Percentiles rank a stretch among this genome's conserved stretches.
phyloP scores from a whole-genome alignment of 345 rosid genomes.

The Eucalyptus virginea region DNA sequence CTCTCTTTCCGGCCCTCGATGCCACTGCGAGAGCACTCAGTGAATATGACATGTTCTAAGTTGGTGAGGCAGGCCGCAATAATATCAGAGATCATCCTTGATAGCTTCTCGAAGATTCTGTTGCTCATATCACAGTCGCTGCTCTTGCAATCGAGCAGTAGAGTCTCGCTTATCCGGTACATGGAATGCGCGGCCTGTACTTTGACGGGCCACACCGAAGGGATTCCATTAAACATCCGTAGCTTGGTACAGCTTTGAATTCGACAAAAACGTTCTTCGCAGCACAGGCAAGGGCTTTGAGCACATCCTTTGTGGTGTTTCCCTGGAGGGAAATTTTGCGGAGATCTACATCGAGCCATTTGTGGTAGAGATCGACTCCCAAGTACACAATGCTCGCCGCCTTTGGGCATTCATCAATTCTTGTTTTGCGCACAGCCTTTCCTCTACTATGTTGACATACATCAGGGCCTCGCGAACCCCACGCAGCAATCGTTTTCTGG shows the following conservation, averaged over 20 bases:
- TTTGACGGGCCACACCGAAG: conserved; percentile 63
- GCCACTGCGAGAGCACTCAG: conserved; percentile 41
- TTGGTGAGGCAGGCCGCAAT: conserved; percentile 74
- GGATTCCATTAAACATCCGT: conserved; percentile 29
- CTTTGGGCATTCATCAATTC: conserved; percentile 20
- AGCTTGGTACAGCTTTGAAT: conserved; percentile 13
- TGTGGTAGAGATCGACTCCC: conserved; percentile 55
- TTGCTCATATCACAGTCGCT: conserved; percentile 9
- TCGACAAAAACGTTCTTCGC: conserved; percentile 36
- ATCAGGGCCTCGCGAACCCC: conserved; percentile 50
- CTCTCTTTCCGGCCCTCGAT: conserved; percentile 50
- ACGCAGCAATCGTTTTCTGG: conserved; percentile 16
- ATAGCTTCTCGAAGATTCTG: conserved; percentile 25
- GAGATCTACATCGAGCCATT: conserved; percentile 68
- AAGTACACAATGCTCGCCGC: conserved; percentile 56
- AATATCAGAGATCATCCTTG: conserved; percentile 54
- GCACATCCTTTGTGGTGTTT: conserved; percentile 31
- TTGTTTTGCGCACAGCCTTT: conserved; percentile 10
- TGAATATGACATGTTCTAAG: conserved; percentile 25
- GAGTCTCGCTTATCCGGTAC: conserved; percentile 58
- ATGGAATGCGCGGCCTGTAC: conserved; percentile 70
- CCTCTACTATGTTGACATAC: conserved; percentile 41
- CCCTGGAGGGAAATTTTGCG: conserved; percentile 26
- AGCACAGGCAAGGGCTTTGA: conserved; percentile 32
- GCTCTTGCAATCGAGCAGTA: conserved; percentile 16